Percentiles rank a stretch among this genome's conserved stretches.
Conservation (phyloP, 2,329 filamentous ascomycete species). For the Botryotinia convoluta region DNA sequence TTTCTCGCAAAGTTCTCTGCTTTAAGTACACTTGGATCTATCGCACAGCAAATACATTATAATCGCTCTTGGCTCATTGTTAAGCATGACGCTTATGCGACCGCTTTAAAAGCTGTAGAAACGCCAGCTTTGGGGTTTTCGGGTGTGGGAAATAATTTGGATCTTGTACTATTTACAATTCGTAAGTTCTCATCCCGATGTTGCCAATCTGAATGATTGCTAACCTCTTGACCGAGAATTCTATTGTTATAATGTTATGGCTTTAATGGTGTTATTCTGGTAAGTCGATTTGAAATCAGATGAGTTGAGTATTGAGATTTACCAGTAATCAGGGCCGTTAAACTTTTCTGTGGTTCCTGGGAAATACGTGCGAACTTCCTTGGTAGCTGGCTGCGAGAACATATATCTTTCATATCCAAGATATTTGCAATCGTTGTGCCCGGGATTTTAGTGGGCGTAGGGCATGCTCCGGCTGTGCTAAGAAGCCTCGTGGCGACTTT, state of each 20-base stretch:
- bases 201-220: neutral
- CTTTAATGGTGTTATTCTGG: conserved; percentile 48
- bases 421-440: conserved; percentile 41
- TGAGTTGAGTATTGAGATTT: neutral
- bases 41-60: conserved; percentile 37
- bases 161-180: conserved; percentile 48
- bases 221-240: conserved; percentile 42
- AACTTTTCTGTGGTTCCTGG: conserved; percentile 41
- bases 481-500: conserved; percentile 37
- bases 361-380: conserved; percentile 34
- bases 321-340: conserved; percentile 37
- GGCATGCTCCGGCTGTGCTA: conserved; percentile 37
- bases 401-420: conserved; percentile 38
- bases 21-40: conserved; percentile 34
- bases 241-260: conserved; percentile 51
- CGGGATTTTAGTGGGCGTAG: conserved; percentile 38
- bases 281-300: conserved; percentile 28
- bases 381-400: conserved; percentile 33
- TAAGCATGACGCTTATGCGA: conserved; percentile 39
- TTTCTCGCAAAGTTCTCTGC: conserved; percentile 33
- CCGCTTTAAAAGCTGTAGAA: conserved; percentile 39
- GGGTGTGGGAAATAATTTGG: conserved; percentile 43
- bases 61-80: conserved; percentile 29
- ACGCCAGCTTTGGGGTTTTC: conserved; percentile 45
- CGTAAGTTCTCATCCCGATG: conserved; percentile 39